phyloP scores from a whole-genome alignment of 129 eudicot species.

The Chrysanthemum makinoi region DNA sequence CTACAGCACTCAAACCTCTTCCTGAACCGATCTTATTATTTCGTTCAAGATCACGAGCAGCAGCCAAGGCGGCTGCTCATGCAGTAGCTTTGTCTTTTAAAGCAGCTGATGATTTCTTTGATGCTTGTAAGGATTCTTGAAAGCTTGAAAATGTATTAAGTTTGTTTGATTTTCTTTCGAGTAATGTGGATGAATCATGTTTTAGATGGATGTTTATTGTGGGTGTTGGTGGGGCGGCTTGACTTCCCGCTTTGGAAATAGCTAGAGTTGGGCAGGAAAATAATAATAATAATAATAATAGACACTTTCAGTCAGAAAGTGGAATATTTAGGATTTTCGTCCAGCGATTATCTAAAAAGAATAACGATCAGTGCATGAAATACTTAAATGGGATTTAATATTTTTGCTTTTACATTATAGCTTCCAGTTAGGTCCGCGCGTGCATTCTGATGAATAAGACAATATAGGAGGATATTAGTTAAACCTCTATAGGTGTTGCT shows the following conservation, averaged over 20 bases:
- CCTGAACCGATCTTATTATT: conserved; percentile 87
- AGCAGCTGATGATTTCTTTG: conserved; percentile 40
- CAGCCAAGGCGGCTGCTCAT: conserved; percentile 86
- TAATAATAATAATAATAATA: too few relatives aligned
- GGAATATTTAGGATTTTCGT: too few relatives aligned
- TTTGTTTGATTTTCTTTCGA: conserved; percentile 61
- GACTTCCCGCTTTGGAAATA: conserved; percentile 50
- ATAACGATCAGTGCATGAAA: too few relatives aligned
- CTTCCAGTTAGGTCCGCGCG: neutral
- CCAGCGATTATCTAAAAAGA: too few relatives aligned
- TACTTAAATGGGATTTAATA: neutral
- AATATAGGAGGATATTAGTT: neutral
- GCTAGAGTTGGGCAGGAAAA: too few relatives aligned
- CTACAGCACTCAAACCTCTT: conserved; percentile 95
- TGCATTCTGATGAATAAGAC: neutral
- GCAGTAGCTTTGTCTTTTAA: conserved; percentile 89
- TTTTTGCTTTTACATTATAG: neutral
- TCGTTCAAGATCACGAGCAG: conserved; percentile 91
- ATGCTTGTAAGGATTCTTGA: conserved; percentile 61
- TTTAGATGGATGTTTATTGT: conserved; percentile 49
- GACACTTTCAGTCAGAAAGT: too few relatives aligned
- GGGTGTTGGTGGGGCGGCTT: conserved; percentile 44
- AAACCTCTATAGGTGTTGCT: conserved; percentile 74
- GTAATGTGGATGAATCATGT: conserved; percentile 65
- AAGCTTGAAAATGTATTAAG: conserved; percentile 90